phyloP scores from a whole-genome alignment of 345 rosid species.

The Corchorus olitorius region DNA sequence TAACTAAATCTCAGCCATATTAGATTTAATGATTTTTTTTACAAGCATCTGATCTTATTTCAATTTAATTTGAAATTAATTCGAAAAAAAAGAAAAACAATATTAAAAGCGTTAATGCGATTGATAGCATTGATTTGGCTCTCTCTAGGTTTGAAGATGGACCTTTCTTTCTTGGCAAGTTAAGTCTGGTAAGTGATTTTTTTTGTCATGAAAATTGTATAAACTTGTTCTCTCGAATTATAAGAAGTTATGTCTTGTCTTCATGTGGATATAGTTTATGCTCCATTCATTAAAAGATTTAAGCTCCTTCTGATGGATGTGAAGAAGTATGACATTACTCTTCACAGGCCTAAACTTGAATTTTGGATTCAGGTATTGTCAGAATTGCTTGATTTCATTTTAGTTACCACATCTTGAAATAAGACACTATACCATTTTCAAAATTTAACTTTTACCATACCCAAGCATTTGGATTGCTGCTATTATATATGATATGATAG shows the following conservation, averaged over 20 bases:
- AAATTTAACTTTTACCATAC: too few relatives aligned
- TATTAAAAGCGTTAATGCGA: too few relatives aligned
- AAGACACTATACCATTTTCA: too few relatives aligned
- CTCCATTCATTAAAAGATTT: conserved; percentile 72
- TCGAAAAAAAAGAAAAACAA: too few relatives aligned
- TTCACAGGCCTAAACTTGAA: conserved; percentile 67
- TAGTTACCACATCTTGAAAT: too few relatives aligned
- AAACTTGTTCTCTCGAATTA: background rate
- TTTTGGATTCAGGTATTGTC: conserved; percentile 72
- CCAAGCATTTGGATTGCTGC: too few relatives aligned
- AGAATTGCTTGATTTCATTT: too few relatives aligned
- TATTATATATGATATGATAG: too few relatives aligned
- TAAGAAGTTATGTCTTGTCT: conserved; percentile 2
- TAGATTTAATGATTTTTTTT: too few relatives aligned
- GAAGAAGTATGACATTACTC: conserved; percentile 56
- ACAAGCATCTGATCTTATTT: too few relatives aligned
- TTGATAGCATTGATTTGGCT: conserved; percentile 69
- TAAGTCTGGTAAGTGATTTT: conserved; percentile 54
- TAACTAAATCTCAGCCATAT: too few relatives aligned
- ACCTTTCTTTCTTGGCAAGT: conserved; percentile 76
- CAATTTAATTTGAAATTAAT: too few relatives aligned
- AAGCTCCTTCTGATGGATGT: conserved; percentile 52
- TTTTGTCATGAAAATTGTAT: background rate
- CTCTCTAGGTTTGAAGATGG: conserved; percentile 70
- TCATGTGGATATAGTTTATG: conserved; percentile 80